A percentile compares a stretch with the other conserved stretches of the same genome.
These are phyloP conservation scores for Xylariaceae sp. DNA, from an alignment of 2,329 filamentous ascomycete species.

Conservation along the genomic window DNA sequence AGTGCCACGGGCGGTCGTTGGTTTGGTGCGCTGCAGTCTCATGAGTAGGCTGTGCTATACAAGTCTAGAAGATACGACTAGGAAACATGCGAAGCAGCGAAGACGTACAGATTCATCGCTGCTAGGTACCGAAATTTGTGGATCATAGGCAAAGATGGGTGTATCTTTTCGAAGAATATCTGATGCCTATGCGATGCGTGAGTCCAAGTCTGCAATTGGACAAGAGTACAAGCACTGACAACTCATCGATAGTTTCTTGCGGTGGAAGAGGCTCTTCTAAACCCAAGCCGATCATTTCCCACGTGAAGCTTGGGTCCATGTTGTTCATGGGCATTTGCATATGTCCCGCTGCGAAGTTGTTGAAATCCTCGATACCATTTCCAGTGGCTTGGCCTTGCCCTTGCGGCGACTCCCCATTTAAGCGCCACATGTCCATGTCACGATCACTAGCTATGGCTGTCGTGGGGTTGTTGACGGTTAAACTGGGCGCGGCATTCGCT, in stretches of 20 bases:
- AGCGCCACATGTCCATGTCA: constrained; percentile 55
- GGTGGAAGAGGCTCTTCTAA: constrained; percentile 59
- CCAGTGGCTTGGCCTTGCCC: not conserved
- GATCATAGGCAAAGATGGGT: constrained; percentile 82
- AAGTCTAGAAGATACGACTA: too few species aligned
- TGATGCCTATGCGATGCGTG: constrained; percentile 56
- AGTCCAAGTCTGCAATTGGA: constrained; percentile 2
- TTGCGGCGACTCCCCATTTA: constrained; percentile 52
- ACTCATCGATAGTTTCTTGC: constrained; percentile 70
- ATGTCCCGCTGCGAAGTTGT: constrained; percentile 36
- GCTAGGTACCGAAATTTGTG: constrained; percentile 85
- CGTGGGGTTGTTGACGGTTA: constrained; percentile 44
- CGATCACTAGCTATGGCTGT: constrained; percentile 47
- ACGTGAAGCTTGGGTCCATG: constrained; percentile 62
- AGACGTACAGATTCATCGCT: constrained; percentile 73
- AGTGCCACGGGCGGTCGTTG: constrained; percentile 84
- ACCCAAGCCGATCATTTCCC: constrained; percentile 69
- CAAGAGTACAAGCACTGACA: constrained; percentile 50
- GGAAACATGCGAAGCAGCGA: not conserved
- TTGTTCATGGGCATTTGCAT: constrained; percentile 45
- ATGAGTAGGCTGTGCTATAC: constrained; percentile 6
- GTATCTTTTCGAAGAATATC: constrained; percentile 87
- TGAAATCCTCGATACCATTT: constrained; percentile 52
- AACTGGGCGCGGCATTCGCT: constrained; percentile 35
- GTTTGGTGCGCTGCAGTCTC: constrained; percentile 60